These are phyloP conservation scores for Metschnikowia dekortorum DNA, from an alignment of 805 yeast genomes.

Conservation along the genomic window DNA sequence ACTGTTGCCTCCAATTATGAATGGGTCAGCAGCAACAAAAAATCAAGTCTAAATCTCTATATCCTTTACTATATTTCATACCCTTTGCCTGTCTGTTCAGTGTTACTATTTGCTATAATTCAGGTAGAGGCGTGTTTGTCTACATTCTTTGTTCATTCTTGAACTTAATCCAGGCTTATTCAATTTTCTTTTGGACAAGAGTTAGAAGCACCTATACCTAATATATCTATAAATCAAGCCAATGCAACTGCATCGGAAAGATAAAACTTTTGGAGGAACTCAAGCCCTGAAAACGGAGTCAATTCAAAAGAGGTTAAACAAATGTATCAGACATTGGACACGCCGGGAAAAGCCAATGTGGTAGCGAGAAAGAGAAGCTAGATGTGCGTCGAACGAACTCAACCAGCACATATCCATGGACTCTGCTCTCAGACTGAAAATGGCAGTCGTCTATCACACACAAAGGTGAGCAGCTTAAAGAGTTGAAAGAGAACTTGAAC, in stretches of 20 bases:
- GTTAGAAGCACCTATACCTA: too few relatives aligned
- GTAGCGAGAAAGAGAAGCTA: slow-evolving; percentile 36
- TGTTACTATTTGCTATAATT: too few relatives aligned
- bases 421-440: slow-evolving; percentile 44
- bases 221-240: neutral
- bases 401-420: slow-evolving; percentile 32
- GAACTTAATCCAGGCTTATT: too few relatives aligned
- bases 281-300: neutral
- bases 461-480: slow-evolving; percentile 40
- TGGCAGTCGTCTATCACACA: slow-evolving; percentile 41
- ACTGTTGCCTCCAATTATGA: too few relatives aligned
- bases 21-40: too few relatives aligned
- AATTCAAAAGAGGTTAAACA: neutral
- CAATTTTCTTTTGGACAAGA: too few relatives aligned
- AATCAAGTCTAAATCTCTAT: too few relatives aligned
- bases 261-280: neutral
- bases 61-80: too few relatives aligned
- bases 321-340: slow-evolving; percentile 17
- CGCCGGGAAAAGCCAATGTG: slow-evolving; percentile 21
- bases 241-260: neutral
- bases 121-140: too few relatives aligned
- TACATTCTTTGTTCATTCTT: too few relatives aligned
- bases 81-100: too few relatives aligned
- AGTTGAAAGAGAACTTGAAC: slow-evolving; percentile 32
- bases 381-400: slow-evolving; percentile 28